phyloP scores from a whole-genome alignment of 495 filamentous ascomycete genomes.

The Penicillium simplicissimum region DNA sequence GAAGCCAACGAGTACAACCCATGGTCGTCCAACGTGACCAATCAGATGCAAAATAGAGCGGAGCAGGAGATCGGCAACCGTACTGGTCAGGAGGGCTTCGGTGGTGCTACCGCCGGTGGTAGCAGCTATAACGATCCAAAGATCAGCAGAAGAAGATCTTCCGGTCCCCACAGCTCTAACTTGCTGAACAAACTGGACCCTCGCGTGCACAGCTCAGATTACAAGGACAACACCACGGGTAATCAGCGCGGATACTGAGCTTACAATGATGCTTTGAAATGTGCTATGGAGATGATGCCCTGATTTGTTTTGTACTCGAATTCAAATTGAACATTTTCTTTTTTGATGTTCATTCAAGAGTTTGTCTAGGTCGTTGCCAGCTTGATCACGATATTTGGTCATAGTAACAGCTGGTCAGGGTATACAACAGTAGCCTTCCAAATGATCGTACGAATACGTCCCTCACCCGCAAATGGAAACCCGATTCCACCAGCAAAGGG shows the following conservation, averaged over 20 bases:
- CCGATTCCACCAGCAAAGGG: neutral
- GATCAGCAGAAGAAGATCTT: slow-evolving; percentile 23
- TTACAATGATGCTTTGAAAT: no score
- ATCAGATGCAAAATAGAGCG: slow-evolving; percentile 40
- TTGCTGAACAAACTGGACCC: slow-evolving; percentile 53
- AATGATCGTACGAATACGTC: neutral
- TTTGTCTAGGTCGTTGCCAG: neutral
- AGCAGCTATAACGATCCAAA: slow-evolving; percentile 32
- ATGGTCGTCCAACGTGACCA: slow-evolving; percentile 29
- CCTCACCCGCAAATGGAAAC: neutral
- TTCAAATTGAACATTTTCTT: neutral
- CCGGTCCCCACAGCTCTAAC: slow-evolving; percentile 42
- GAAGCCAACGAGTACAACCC: slow-evolving; percentile 15
- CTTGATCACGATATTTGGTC: neutral
- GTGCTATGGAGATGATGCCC: neutral
- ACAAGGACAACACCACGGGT: slow-evolving; percentile 5
- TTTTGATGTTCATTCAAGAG: neutral
- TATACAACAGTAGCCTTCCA: neutral
- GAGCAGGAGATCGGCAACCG: slow-evolving; percentile 44
- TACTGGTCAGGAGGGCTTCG: slow-evolving; percentile 26
- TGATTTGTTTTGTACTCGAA: neutral
- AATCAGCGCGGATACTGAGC: slow-evolving; percentile 18
- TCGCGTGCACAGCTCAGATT: slow-evolving; percentile 26
- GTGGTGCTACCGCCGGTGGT: slow-evolving; percentile 32
- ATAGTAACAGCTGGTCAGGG: neutral